Base-by-base conservation (phyloP, 805 yeast species). In the Scheffersomyces amazonensis region DNA sequence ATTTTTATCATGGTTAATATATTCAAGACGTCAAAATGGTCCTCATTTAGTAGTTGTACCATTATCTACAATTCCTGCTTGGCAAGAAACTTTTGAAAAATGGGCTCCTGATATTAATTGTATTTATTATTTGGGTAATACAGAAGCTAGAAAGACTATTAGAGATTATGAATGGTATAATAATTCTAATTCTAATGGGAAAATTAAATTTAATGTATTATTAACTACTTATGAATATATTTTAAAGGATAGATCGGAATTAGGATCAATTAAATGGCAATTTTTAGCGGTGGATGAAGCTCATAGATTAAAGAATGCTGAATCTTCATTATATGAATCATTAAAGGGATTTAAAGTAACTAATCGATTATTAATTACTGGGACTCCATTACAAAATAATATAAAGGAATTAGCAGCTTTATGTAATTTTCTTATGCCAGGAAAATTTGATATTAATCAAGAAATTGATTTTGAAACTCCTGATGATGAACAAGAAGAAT, bases 261-360 rank as follows among this genome's bases (percentile, higher is more conserved):
- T 93, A 36, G 96, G 96, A 4, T 58, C 78, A 20, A 77, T 93
- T 42, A 84, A 77, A 59, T 93, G 99, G 99, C 97, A 90, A 58
- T 93, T 84, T 57, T 65, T 95, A 49, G 99, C 99, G 2, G 98
- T 93, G 18, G 99, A 93, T 62, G 99, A 93, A 66, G 99, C 99
- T 4, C 99, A 93, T 66, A 76, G 99, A 56, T 73, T 93, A 56
- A 93, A 93, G 52, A 93, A 93, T 57, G 87, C 96, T 0, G 97
- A 90, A 58, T 81, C 93, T 20, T 90, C 98, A 0, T 67, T 93
- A 29, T 93, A 93, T 59, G 98, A 91, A 56, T 83, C 96, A 2
- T 71, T 93, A 41, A 76, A 73, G 51, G 85, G 83, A 47, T 88
- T 93, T 68, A 85, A 81, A 51, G 93, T 84, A 9, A 75, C 81